A percentile compares a stretch with the other conserved stretches of the same genome.
Evolutionary conservation across 306 rosid species (phyloP).

Genomic region (Vigna nakashimae): DNA sequence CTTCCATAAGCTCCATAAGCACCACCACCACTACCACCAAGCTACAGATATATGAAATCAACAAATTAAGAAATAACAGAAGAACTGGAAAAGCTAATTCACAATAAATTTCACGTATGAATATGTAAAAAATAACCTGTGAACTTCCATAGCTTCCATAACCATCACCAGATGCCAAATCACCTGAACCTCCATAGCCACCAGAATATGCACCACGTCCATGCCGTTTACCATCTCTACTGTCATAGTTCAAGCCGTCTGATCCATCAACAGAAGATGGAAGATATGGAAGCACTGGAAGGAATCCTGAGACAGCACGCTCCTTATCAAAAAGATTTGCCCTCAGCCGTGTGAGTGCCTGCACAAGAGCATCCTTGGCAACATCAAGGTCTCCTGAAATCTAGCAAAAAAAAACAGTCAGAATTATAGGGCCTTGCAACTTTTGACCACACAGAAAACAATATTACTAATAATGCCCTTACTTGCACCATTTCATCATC

Average conservation of each 20-base stretch:
- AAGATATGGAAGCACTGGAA: conserved; percentile 89
- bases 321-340: conserved; percentile 92
- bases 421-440: conserved; percentile 26
- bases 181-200: conserved; percentile 81
- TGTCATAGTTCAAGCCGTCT: conserved; percentile 75
- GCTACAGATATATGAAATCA: conserved; percentile 56
- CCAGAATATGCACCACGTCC: conserved; percentile 79
- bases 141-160: conserved; percentile 85
- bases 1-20: conserved; percentile 90
- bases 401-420: conserved; percentile 51
- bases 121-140: conserved; percentile 63
- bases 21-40: conserved; percentile 70
- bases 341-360: conserved; percentile 77
- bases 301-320: conserved; percentile 74
- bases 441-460: background rate
- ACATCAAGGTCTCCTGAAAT: conserved; percentile 91
- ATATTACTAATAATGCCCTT: conserved; percentile 34
- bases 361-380: conserved; percentile 96
- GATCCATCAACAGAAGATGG: conserved; percentile 76
- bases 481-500: conserved; percentile 99
- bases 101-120: background rate
- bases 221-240: conserved; percentile 80
- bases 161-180: conserved; percentile 66
- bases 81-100: conserved; percentile 24
- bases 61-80: conserved; percentile 20